Base-by-base conservation (phyloP, 495 filamentous ascomycete genomes). In the Zalerion maritima region DNA sequence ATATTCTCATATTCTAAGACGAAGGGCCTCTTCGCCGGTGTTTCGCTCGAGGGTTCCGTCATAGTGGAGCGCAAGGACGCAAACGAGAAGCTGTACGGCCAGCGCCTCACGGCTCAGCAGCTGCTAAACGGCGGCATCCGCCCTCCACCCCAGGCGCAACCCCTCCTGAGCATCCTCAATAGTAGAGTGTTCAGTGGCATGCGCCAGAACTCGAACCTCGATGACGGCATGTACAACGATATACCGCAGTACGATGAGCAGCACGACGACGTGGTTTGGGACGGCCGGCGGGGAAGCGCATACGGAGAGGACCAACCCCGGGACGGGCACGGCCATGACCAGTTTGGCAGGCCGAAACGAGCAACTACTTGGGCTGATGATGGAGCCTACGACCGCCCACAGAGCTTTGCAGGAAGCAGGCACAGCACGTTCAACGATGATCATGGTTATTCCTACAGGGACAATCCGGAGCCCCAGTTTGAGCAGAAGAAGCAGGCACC, bases 1-100 rank as follows among this genome's bases (percentile, higher is more conserved):
- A 73, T 97, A 12, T 97, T 97, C 62, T 79, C 81, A 39, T 97
- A 96, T 58, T 81, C 75, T 35, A 96, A 94, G 57, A 97, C 89
- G 16, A 94, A 94, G 60, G 89, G 89, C 14, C 61, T 96, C 8
- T 97, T 97, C 41, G 89, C 89, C 2, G 89, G 89, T 45, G 87
- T 97, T 26, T 87, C 79, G 40, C 58, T 97, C 37, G 89, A 97
- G 54, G 89, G 89, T 10, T 81, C 76, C 26, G 82, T 75, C 30
- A 71, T 97, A 21, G 73, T 94, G 29, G 91, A 96, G 57, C 74
- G 89, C 33, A 79, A 81, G 48, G 89, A 97, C 57, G 89, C 91
- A 32, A 97, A 97, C 44, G 79, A 87, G 55, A 94, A 92, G 53
- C 67, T 97, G 28, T 97, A 97, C 57, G 81, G 80, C 31, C 71